Conservation (phyloP, 1,284 basidiomycete genomes). For the Trametes polyzona region DNA sequence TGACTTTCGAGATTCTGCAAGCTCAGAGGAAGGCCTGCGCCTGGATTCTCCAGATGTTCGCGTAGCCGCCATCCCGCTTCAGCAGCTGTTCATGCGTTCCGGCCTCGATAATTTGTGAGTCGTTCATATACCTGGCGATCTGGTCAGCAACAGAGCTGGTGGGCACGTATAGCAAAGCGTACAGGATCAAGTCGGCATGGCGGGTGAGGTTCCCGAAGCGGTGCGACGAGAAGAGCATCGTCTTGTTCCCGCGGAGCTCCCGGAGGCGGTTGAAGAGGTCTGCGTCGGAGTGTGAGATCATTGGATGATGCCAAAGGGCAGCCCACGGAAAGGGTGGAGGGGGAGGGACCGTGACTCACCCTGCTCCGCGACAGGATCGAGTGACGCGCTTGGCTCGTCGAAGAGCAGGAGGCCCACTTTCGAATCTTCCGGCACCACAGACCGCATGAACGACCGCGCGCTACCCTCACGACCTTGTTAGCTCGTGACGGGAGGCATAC, state of each 20-base stretch:
- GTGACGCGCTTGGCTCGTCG: constrained; percentile 77
- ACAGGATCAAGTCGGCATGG: constrained; percentile 68
- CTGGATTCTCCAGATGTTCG: constrained; percentile 57
- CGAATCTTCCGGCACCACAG: constrained; percentile 53
- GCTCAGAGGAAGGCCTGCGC: constrained; percentile 55
- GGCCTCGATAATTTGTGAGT: constrained; percentile 53
- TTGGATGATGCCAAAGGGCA: neutral
- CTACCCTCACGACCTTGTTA: constrained; percentile 38
- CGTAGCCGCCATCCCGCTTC: constrained; percentile 51
- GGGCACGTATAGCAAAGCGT: constrained; percentile 5
- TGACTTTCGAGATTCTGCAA: too few species aligned
- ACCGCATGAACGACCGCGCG: constrained; percentile 79
- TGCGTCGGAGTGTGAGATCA: constrained; percentile 32
- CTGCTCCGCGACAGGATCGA: constrained; percentile 77
- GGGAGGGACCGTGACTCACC: constrained; percentile 42
- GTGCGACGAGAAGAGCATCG: constrained; percentile 72
- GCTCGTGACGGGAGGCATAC: neutral
- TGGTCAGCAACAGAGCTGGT: neutral
- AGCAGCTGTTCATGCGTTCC: constrained; percentile 58
- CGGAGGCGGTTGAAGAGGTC: constrained; percentile 62
- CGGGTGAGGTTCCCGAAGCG: constrained; percentile 70
- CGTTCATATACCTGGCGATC: constrained; percentile 57
- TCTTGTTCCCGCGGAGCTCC: constrained; percentile 56
- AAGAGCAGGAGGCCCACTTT: constrained; percentile 69
- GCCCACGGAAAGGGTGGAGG: neutral